Evolutionary conservation across 768 basidiomycete genomes (phyloP), one percentile per base, ranked within the genome.

Genomic region (Lanmaoa pseudosensibilis): DNA sequence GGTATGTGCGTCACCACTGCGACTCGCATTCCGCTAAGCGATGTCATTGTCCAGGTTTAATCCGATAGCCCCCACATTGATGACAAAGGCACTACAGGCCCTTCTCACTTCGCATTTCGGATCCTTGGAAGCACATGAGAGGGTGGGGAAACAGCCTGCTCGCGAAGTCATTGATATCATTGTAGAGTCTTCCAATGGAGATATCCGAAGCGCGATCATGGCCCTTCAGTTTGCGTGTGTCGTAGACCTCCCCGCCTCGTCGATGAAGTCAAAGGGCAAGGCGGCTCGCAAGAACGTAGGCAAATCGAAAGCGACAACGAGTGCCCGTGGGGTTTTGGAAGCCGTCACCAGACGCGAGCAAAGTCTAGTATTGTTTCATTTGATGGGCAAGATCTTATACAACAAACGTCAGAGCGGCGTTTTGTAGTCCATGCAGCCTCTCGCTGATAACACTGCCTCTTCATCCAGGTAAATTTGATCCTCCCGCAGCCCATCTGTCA

Each of bases 161-260:
- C 85, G 84, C 54, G 88, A 89, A 6, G 79, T 83, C 1, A 65
- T 97, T 0, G 88, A 96, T 50, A 72, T 86, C 19, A 81, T 98
- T 56, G 82, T 94, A 5, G 84, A 86, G 49, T 83, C 89, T 2
- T 81, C 90, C 4, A 89, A 90, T 65, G 97, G 97, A 0, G 97
- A 99, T 66, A 90, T 99, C 37, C 80, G 97, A 41, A 91, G 90
- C 54, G 96, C 95, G 1, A 83, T 98, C 57, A 98, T 96, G 86
- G 86, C 89, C 0, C 78, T 98, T 8, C 91, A 99, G 67, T 94
- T 99, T 65, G 83, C 87, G 1, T 96, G 80, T 68, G 70, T 82
- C 18, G 72, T 77, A 19, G 72, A 79, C 39, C 56, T 69, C 21
- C 57, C 67, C 2, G 40, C 59, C 33, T 47, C 50, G 19, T 57